Percentiles rank a stretch among this genome's conserved stretches.
Conservation (phyloP, 1,284 basidiomycete genomes). For the Rhodotorula sp. region DNA sequence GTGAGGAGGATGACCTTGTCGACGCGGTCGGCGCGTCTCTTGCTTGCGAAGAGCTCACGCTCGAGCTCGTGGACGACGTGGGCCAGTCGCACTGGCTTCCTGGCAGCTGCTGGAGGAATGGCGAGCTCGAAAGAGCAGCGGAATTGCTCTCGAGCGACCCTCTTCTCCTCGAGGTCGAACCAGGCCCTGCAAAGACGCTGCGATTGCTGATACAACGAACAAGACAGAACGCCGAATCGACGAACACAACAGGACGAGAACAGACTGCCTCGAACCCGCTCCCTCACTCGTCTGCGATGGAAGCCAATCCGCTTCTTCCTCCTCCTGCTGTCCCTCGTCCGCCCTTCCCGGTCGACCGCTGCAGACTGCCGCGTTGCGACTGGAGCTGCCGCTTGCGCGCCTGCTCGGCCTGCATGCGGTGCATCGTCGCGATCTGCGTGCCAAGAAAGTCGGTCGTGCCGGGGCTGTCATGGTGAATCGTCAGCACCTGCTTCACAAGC, state of each 20-base stretch:
- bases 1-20: no score
- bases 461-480: slow-evolving; percentile 53
- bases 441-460: slow-evolving; percentile 83
- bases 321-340: not conserved
- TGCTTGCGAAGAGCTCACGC: no score
- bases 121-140: no score
- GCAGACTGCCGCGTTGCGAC: slow-evolving; percentile 21
- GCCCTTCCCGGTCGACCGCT: slow-evolving; percentile 1
- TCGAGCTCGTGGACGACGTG: no score
- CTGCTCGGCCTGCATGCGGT: slow-evolving; percentile 38
- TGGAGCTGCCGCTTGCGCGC: slow-evolving; percentile 17
- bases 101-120: no score
- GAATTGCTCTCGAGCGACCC: no score
- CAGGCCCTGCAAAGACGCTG: not conserved
- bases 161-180: no score
- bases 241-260: not conserved
- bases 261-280: not conserved
- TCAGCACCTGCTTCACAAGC: not conserved
- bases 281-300: slow-evolving; percentile 16
- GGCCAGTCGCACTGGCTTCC: no score
- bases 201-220: slow-evolving; percentile 7
- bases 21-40: no score
- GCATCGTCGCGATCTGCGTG: slow-evolving; percentile 59
- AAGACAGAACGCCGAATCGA: not conserved
- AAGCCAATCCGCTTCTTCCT: not conserved